Base-by-base conservation (phyloP, 1,284 basidiomycete genomes). In the Pulchroboletus neoregius region DNA sequence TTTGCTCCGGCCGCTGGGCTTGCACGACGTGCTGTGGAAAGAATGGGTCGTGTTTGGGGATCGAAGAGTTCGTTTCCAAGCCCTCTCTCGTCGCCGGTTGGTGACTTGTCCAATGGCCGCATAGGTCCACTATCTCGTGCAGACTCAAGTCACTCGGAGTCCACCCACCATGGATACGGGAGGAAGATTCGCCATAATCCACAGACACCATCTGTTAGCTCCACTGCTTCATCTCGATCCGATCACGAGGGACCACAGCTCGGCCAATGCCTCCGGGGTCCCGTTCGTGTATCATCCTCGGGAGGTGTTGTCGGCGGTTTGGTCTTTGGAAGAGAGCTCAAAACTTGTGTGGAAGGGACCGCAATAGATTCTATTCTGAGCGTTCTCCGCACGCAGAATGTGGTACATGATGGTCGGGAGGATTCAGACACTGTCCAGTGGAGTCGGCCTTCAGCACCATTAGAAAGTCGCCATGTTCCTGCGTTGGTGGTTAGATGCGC, bases 401-500 rank as follows among this genome's bases (percentile, higher is more conserved):
- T 56, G 41, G 58, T 64, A 2, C 33, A 33, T 9, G 49, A 55
- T 39, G 49, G 39, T 46, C 52, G 46, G 50, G 56, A 53, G 53
- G 56, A 51, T 50, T 44, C 31, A 34, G 42, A 39, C 34, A 46
- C 50, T 39, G 42, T 53, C 43, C 51, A 56, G 49, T 44, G 58
- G 49, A 52, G 62, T 45, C 39, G 62, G 42, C 58, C 60, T 53
- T 46, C 63, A 46, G 46, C 49, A 43, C 69, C 65, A 31, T 53
- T 87, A 53, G 81, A 84, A 58, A 66, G 70, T 38, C 74, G 85
- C 39, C 63, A 69, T 56, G 57, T 92, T 39, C 86, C 89, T 37
- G 87, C 84, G 1, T 68, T 92, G 34, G 82, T 88, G 18, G 79
- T 84, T 39, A 71, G 90, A 44, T 91, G 87, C 65, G 78, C 86